phyloP scores from a whole-genome alignment of 148 eudicot genomes.

The Amaranthus hypochondriacus region DNA sequence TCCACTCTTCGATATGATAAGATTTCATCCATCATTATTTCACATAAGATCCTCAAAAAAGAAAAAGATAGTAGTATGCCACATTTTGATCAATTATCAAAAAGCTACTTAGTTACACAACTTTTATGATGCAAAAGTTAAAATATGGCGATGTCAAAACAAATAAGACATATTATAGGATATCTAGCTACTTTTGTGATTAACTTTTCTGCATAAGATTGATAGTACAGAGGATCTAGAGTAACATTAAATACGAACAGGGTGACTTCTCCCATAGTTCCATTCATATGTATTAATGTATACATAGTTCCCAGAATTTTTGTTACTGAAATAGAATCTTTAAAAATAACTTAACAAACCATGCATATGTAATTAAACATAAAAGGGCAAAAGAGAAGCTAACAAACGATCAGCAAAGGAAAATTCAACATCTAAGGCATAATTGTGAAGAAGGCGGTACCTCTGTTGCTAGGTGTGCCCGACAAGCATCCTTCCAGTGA shows the following conservation, averaged over 20 bases:
- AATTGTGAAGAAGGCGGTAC: constrained; percentile 29
- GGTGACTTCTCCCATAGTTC: not conserved
- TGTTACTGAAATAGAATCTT: not conserved
- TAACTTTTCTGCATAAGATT: not conserved
- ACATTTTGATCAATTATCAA: too few species aligned
- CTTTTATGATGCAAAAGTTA: too few species aligned
- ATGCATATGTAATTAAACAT: not conserved
- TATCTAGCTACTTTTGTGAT: not conserved
- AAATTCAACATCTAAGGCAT: not conserved
- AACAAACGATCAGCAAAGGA: not conserved
- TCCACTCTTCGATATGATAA: too few species aligned
- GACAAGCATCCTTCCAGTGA: constrained; percentile 86
- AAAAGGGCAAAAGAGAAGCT: not conserved
- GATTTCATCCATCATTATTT: too few species aligned
- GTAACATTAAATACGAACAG: not conserved
- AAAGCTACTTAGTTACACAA: too few species aligned
- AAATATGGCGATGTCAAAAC: too few species aligned
- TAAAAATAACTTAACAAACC: not conserved
- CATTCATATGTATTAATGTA: not conserved
- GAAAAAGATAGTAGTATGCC: too few species aligned
- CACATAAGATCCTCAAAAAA: too few species aligned
- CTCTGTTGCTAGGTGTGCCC: constrained; percentile 47
- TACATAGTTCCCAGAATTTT: not conserved
- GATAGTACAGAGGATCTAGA: not conserved
- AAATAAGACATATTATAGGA: not conserved